Percentiles rank a stretch among this genome's conserved stretches.
Conservation (phyloP, 805 yeast species). For the Lachancea nothofagi region DNA sequence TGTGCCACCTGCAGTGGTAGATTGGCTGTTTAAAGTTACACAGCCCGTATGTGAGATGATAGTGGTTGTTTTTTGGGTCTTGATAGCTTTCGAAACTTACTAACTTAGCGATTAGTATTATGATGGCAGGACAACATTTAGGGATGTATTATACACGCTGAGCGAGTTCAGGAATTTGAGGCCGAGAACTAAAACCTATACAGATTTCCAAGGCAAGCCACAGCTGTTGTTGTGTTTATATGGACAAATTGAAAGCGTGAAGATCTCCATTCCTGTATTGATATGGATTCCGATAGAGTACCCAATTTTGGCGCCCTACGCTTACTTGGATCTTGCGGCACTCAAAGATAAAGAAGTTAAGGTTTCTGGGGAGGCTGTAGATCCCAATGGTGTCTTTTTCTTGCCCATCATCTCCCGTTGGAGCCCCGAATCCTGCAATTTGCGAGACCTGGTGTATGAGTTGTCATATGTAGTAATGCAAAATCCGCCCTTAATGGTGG, state of each 20-base stretch:
- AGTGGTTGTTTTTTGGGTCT: neutral
- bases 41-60: slow-evolving; percentile 37
- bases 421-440: slow-evolving; percentile 31
- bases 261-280: slow-evolving; percentile 50
- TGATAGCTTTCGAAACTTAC: neutral
- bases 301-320: slow-evolving; percentile 64
- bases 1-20: slow-evolving; percentile 40
- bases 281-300: slow-evolving; percentile 74
- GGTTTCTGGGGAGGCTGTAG: slow-evolving; percentile 60
- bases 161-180: slow-evolving; percentile 49
- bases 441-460: slow-evolving; percentile 15
- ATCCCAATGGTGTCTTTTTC: slow-evolving; percentile 63
- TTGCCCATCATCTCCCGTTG: slow-evolving; percentile 64
- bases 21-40: slow-evolving; percentile 55
- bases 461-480: slow-evolving; percentile 2
- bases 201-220: slow-evolving; percentile 52
- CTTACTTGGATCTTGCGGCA: slow-evolving; percentile 48
- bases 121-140: slow-evolving; percentile 53
- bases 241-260: slow-evolving; percentile 43
- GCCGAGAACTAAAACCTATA: slow-evolving; percentile 64
- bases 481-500: slow-evolving; percentile 3
- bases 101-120: slow-evolving; percentile 41
- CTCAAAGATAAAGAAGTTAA: slow-evolving; percentile 41
- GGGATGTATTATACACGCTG: slow-evolving; percentile 47
- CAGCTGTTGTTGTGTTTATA: slow-evolving; percentile 56